These are phyloP conservation scores for Mychonastes homosphaera DNA, from an alignment of 139 green algal species.

Conservation along the genomic window DNA sequence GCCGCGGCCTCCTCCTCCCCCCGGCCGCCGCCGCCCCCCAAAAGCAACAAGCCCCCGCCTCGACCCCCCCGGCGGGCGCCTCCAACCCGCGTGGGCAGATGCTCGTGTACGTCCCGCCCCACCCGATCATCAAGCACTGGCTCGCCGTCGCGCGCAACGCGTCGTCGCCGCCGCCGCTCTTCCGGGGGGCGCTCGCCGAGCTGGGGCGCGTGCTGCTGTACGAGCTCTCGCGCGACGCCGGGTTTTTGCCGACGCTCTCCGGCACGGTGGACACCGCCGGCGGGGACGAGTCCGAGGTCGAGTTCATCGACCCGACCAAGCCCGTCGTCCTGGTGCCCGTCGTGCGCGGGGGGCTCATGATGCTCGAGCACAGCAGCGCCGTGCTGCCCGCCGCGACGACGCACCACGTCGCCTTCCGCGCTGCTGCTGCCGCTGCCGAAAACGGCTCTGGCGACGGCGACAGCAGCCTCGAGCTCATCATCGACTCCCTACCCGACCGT, in stretches of 20 bases:
- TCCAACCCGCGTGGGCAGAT: neutral
- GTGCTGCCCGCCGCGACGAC: conserved; percentile 68
- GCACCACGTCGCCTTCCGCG: conserved; percentile 86
- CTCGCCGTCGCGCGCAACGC: conserved; percentile 82
- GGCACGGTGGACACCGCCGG: conserved; percentile 63
- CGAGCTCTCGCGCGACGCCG: conserved; percentile 69
- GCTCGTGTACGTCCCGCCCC: conserved; percentile 79
- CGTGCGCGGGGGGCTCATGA: conserved; percentile 73
- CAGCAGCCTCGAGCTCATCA: too few species aligned
- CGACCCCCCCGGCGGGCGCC: neutral
- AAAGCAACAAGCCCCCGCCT: too few species aligned
- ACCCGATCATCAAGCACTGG: conserved; percentile 95
- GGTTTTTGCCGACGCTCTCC: conserved; percentile 76
- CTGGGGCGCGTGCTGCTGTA: conserved; percentile 87
- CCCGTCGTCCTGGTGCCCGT: conserved; percentile 80
- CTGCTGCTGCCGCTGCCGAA: neutral
- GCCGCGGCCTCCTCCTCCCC: too few species aligned
- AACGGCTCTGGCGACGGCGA: too few species aligned
- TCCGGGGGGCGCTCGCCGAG: conserved; percentile 76
- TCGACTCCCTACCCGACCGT: too few species aligned
- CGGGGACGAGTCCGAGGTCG: conserved; percentile 62
- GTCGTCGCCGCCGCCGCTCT: conserved; percentile 65
- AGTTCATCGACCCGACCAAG: conserved; percentile 61
- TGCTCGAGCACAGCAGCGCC: conserved; percentile 67
- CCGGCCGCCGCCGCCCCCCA: too few species aligned